Evolutionary conservation across 768 basidiomycete genomes (phyloP).

Genomic region (Termitomyces sp.): DNA sequence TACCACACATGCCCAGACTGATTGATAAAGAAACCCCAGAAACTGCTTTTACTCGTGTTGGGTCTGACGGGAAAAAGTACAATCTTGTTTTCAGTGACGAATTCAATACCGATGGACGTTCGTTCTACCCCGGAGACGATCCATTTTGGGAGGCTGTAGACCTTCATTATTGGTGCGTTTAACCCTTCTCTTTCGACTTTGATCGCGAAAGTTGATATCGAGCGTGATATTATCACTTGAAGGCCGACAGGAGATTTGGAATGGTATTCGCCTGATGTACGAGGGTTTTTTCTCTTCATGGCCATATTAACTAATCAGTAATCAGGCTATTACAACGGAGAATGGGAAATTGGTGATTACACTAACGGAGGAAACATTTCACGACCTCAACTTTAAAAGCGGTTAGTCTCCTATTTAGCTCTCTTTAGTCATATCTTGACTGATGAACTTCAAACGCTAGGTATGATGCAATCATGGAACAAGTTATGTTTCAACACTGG

Average conservation of each 20-base stretch:
- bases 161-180: conserved; percentile 72
- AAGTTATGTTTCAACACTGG: conserved; percentile 93
- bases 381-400: conserved; percentile 81
- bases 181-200: not conserved
- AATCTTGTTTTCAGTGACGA: conserved; percentile 87
- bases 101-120: conserved; percentile 50
- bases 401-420: conserved; percentile 39
- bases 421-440: conserved; percentile 18
- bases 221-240: conserved; percentile 6
- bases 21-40: conserved; percentile 77
- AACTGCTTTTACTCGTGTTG: conserved; percentile 48
- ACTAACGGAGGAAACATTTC: conserved; percentile 58
- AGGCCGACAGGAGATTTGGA: conserved; percentile 72
- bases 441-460: conserved; percentile 20
- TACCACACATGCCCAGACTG: conserved; percentile 59
- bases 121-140: conserved; percentile 76
- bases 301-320: conserved; percentile 1
- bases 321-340: conserved; percentile 62
- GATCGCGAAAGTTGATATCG: not conserved
- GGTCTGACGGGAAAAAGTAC: conserved; percentile 73
- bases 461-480: conserved; percentile 85
- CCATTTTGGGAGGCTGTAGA: conserved; percentile 86
- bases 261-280: conserved; percentile 75
- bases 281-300: conserved; percentile 9
- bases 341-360: conserved; percentile 80